Conservation (phyloP, 257 asterid species). For the Capsicum baccatum region DNA sequence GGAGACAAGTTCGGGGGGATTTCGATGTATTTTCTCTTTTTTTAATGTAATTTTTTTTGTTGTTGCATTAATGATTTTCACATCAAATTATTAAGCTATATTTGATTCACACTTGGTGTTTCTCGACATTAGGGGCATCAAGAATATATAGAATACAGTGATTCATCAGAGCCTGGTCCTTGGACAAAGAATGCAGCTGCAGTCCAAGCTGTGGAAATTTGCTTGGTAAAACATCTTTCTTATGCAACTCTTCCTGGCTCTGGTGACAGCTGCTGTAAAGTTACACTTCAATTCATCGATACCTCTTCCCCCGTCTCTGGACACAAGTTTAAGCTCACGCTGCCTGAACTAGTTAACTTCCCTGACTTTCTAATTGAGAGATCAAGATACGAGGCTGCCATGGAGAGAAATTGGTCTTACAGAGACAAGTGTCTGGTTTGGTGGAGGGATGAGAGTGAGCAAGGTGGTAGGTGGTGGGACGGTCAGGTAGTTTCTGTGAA, state of each 20-base stretch:
- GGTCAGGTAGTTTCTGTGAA: constrained; percentile 64
- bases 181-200: constrained; percentile 54
- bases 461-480: constrained; percentile 84
- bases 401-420: constrained; percentile 64
- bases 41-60: not conserved
- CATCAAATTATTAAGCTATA: not conserved
- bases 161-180: constrained; percentile 48
- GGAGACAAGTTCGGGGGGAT: no score
- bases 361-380: constrained; percentile 88
- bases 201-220: constrained; percentile 71
- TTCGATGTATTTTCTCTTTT: no score
- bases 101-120: constrained; percentile 25
- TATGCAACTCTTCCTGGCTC: constrained; percentile 76
- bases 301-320: constrained; percentile 49
- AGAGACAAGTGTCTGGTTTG: constrained; percentile 79
- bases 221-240: constrained; percentile 68
- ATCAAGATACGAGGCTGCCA: constrained; percentile 70
- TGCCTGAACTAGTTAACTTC: constrained; percentile 76
- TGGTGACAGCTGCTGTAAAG: constrained; percentile 88
- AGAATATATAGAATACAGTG: constrained; percentile 51
- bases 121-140: constrained; percentile 74
- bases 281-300: constrained; percentile 69
- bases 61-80: constrained; percentile 2
- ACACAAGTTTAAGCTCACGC: constrained; percentile 52
- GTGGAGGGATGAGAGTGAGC: constrained; percentile 74